These are phyloP conservation scores for Myxozyma mucilagina DNA, from an alignment of 805 yeast species.

Conservation along the genomic window DNA sequence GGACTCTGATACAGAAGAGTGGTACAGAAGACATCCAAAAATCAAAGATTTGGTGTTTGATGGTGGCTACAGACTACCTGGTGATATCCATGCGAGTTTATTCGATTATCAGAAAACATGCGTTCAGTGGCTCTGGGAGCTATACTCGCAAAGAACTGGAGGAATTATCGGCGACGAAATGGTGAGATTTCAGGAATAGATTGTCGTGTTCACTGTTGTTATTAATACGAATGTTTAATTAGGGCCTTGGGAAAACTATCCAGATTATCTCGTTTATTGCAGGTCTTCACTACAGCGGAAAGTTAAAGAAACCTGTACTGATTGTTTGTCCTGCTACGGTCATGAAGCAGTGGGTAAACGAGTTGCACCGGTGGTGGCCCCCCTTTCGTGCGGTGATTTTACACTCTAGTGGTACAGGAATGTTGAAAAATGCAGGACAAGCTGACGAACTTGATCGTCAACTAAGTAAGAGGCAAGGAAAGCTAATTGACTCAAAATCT, in stretches of 20 bases:
- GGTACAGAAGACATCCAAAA: slow-evolving; percentile 75
- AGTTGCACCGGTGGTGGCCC: slow-evolving; percentile 98
- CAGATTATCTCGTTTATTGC: slow-evolving; percentile 91
- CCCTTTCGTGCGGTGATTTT: slow-evolving; percentile 80
- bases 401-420: slow-evolving; percentile 91
- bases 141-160: slow-evolving; percentile 85
- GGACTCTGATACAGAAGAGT: slow-evolving; percentile 48
- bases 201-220: background rate
- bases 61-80: slow-evolving; percentile 74
- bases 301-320: slow-evolving; percentile 72
- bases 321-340: slow-evolving; percentile 97
- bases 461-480: slow-evolving; percentile 42
- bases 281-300: slow-evolving; percentile 79
- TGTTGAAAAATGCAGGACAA: slow-evolving; percentile 46
- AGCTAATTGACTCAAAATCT: slow-evolving; percentile 35
- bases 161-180: slow-evolving; percentile 97
- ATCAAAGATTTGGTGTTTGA: slow-evolving; percentile 73
- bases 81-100: slow-evolving; percentile 81
- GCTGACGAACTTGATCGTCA: slow-evolving; percentile 37
- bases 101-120: slow-evolving; percentile 95
- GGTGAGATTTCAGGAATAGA: slow-evolving; percentile 39
- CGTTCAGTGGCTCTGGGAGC: slow-evolving; percentile 96
- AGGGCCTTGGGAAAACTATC: slow-evolving; percentile 89
- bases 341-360: slow-evolving; percentile 94
- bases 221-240: background rate